Base-by-base conservation (phyloP, 208 protist genomes). In the Borovskyia barvae region DNA sequence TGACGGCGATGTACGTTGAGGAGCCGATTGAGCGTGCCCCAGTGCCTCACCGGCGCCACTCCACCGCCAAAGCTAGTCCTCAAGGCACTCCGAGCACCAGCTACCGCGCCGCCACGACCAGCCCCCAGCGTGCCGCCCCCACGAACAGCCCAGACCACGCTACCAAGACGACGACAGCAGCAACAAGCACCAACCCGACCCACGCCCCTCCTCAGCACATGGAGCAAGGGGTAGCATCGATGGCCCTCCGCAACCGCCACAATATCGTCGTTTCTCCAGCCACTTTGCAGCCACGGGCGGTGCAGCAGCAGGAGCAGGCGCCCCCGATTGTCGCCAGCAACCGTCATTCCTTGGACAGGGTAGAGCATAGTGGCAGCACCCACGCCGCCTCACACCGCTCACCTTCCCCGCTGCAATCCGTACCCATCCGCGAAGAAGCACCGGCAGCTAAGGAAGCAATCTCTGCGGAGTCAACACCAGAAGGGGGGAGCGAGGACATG, bases 321-420 rank as follows among this genome's bases (percentile, higher is more conserved):
- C 12, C 51, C 8, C 20, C 30, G 47, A 22, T 29, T 17, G 56
- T 6, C 17, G 3, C 28, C 19, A 30, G 43, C 52, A 15, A 14
- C 11, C 43, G 26, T 7, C 51, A 39, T 28, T 32, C 9, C 26
- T 20, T 58, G 25, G 67, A 68, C 36, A 47, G 32, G 2, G 49
- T 66, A 29, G 53, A 54, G 25, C 53, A 51, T 26, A 46, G 32
- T 12, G 60, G 53, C 3, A 64, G 72, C 2, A 80, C 77, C 45
- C 77, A 41, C 29, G 57, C 64, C 4, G 77, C 76, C 20, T 80
- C 77, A 11, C 70, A 43, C 56, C 71, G 73, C 48, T 78, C 73
- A 14, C 72, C 58, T 68, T 85, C 77, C 6, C 73, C 70, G 36
- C 36, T 49, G 25, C 68, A 60, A 32, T 39, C 42, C 8, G 19